Conservation (phyloP, 2,329 filamentous ascomycete genomes). For the Penicillium brevicompactum region DNA sequence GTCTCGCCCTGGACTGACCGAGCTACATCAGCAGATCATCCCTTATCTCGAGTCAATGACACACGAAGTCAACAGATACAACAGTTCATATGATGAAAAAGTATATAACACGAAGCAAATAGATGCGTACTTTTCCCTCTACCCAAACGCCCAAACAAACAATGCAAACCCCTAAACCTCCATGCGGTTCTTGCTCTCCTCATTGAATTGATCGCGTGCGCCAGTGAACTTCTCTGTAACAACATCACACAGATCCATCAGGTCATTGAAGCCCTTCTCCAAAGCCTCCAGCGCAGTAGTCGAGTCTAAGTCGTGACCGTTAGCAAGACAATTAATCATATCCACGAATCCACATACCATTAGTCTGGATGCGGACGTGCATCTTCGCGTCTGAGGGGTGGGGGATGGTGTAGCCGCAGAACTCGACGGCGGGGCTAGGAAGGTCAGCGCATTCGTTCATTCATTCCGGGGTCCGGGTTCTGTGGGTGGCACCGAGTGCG, state of each 20-base stretch:
- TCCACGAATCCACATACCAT: conserved; percentile 62
- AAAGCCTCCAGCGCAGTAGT: conserved; percentile 82
- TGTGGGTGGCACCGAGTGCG: too few relatives aligned
- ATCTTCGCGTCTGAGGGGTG: conserved; percentile 95
- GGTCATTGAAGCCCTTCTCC: conserved; percentile 83
- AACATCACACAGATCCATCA: conserved; percentile 90
- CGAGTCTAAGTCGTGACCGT: conserved; percentile 58
- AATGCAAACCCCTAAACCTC: conserved; percentile 26
- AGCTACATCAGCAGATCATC: too few relatives aligned
- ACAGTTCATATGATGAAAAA: not conserved
- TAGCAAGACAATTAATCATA: not conserved
- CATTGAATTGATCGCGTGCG: conserved; percentile 64
- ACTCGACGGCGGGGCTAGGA: conserved; percentile 86
- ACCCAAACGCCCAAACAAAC: conserved; percentile 28
- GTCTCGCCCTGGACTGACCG: too few relatives aligned
- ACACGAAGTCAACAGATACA: not conserved
- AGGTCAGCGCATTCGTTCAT: conserved; percentile 5
- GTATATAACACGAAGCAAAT: conserved; percentile 1
- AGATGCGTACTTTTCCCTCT: conserved; percentile 12
- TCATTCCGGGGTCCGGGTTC: too few relatives aligned
- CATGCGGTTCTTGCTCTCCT: conserved; percentile 38
- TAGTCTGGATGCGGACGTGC: conserved; percentile 97
- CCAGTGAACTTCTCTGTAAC: conserved; percentile 85
- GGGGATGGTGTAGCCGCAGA: conserved; percentile 96
- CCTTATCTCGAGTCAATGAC: too few relatives aligned